These are phyloP conservation scores for Tuber borchii DNA, from an alignment of 495 filamentous ascomycete species.

Conservation along the genomic window DNA sequence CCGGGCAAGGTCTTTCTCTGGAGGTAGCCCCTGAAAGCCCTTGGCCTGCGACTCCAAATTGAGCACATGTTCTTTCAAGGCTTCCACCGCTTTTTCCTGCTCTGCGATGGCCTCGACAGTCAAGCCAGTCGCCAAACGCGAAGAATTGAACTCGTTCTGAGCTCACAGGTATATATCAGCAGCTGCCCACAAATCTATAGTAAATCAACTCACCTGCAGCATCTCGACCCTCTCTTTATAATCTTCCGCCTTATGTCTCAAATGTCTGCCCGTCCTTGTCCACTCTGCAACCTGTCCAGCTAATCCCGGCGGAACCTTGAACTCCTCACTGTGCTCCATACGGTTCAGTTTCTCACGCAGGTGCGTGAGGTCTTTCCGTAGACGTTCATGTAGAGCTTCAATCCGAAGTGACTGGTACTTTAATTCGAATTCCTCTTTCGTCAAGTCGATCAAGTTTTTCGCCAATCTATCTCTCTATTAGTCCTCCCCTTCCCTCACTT, in stretches of 20 bases:
- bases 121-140: constrained; percentile 41
- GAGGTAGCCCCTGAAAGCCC: constrained; percentile 62
- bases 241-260: constrained; percentile 52
- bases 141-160: constrained; percentile 34
- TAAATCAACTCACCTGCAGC: constrained; percentile 37
- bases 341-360: constrained; percentile 45
- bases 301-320: constrained; percentile 46
- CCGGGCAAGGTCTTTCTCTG: constrained; percentile 60
- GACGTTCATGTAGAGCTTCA: constrained; percentile 18
- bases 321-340: constrained; percentile 45
- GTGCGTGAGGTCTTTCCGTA: constrained; percentile 43
- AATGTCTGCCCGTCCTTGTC: constrained; percentile 50
- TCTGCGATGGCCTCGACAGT: constrained; percentile 51
- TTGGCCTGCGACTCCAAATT: constrained; percentile 54
- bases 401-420: constrained; percentile 32
- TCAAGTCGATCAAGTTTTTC: constrained; percentile 27
- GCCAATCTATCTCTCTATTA: constrained; percentile 20
- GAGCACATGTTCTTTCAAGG: constrained; percentile 50
- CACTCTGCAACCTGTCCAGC: constrained; percentile 51
- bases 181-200: background rate
- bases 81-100: constrained; percentile 51
- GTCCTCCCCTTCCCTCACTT: background rate
- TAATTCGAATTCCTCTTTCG: constrained; percentile 31
- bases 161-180: constrained; percentile 5
- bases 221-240: constrained; percentile 51